Base-by-base conservation (phyloP, 768 basidiomycete genomes). In the Leccinum disarticulatum region DNA sequence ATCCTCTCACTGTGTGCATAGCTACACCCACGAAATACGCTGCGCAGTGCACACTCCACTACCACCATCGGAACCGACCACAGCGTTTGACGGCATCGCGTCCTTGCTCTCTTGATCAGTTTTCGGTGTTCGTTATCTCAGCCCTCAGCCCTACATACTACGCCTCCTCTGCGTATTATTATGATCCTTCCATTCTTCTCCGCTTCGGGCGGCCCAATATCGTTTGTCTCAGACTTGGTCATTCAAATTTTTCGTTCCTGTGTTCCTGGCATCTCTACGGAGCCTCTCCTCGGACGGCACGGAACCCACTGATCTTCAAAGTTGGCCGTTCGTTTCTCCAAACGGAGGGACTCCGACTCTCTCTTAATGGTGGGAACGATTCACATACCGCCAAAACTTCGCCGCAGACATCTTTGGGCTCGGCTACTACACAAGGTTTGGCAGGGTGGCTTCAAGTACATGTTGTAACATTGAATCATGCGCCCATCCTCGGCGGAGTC, bases 171-270 rank as follows among this genome's bases (percentile, higher is more conserved):
- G 51, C 14, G 30, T 11, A 52, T 22, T 33, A 49, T 48, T 28
- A 31, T 33, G 30, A 35, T 47, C 38, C 61, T 63, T 64, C 58
- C 65, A 55, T 60, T 60, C 35, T 46, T n/a, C 47, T 19, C 31
- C 22, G 10, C 56, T 54, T 35, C 15, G 31, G 22, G 41, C 17
- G 46, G 46, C 58, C 19, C 43, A 41, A 46, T 46, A 46, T 46
- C 19, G 19, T 19, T n/a, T 41, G 41, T 41, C 41, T 41, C 41
- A 41, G 41, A 9, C 43, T 19, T 46, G n/a, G 43, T 41, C 35
- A 46, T 46, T 46, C 43, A 46, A 11, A 10, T 5, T 19, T 33
- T 13, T 46, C 19, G 19, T 46, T 46, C 43, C 43, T 13, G 35
- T 33, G 46, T 53, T 19, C 43, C 41, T 52, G 62, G 54, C 36